These are phyloP conservation scores for Thielaviopsis populi DNA, from an alignment of 2,329 filamentous ascomycete species.

Conservation along the genomic window DNA sequence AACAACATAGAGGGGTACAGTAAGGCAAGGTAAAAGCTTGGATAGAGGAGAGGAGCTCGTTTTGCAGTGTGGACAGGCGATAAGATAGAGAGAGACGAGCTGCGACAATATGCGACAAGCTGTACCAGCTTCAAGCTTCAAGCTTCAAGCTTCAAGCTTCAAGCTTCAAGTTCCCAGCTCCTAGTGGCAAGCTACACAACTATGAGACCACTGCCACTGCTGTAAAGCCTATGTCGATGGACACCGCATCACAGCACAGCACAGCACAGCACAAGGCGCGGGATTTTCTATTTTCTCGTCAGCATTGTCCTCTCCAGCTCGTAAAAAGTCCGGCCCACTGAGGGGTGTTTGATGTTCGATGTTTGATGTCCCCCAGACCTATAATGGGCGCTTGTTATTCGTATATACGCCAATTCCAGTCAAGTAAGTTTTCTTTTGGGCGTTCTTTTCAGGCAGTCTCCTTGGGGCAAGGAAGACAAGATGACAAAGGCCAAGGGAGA, in stretches of 20 bases:
- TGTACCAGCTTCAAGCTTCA: neutral
- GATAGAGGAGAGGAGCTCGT: neutral
- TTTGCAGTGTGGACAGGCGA: neutral
- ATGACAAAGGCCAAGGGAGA: neutral
- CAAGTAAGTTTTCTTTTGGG: neutral
- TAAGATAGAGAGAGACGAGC: neutral
- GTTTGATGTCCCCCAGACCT: neutral
- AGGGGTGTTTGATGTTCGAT: neutral
- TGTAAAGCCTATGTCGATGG: no score
- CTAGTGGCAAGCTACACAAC: neutral
- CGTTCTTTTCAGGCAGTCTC: neutral
- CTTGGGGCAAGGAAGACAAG: neutral
- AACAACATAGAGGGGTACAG: no score
- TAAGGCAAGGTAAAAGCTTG: no score
- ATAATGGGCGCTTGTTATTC: neutral
- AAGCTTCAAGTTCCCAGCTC: neutral
- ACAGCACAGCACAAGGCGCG: neutral
- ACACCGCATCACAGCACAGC: neutral
- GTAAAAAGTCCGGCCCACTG: neutral
- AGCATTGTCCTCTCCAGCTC: neutral
- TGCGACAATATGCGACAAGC: no score
- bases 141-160: neutral
- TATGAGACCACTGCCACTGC: neutral
- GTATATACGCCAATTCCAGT: neutral
- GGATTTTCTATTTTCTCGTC: neutral